These are phyloP conservation scores for Glutinoglossum americanum DNA, from an alignment of 495 filamentous ascomycete species.

Conservation along the genomic window DNA sequence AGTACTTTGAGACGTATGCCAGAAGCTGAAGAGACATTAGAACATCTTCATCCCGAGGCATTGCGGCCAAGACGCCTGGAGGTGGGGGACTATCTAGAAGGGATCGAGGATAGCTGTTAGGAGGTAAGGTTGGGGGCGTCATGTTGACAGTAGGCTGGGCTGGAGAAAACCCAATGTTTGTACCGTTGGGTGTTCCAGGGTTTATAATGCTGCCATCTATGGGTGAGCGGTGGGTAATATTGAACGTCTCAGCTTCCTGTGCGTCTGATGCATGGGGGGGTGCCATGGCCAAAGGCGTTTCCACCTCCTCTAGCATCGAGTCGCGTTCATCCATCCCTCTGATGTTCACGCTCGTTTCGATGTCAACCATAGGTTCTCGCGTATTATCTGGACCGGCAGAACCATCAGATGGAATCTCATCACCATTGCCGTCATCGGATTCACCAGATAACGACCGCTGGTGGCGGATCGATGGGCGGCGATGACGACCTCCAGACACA, in stretches of 20 bases:
- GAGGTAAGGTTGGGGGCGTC: conserved; percentile 38
- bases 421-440: conserved; percentile 63
- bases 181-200: conserved; percentile 26
- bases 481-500: conserved; percentile 14
- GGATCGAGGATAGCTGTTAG: conserved; percentile 49
- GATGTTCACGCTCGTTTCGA: conserved; percentile 28
- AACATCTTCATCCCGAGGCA: conserved; percentile 93
- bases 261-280: conserved; percentile 63
- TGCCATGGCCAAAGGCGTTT: conserved; percentile 48
- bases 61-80: conserved; percentile 55
- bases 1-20: conserved; percentile 96
- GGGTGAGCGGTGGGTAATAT: conserved; percentile 78
- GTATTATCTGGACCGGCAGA: conserved; percentile 40
- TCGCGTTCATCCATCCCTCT: conserved; percentile 34
- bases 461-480: conserved; percentile 64
- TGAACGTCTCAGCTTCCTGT: conserved; percentile 74
- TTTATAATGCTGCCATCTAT: conserved; percentile 79
- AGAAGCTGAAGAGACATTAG: conserved; percentile 95
- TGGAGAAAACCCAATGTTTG: conserved; percentile 53
- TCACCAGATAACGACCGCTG: conserved; percentile 76
- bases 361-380: conserved; percentile 47
- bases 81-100: conserved; percentile 41
- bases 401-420: conserved; percentile 51
- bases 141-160: conserved; percentile 53
- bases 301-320: conserved; percentile 54